Evolutionary conservation across 495 filamentous ascomycete species (phyloP), one percentile per base, ranked within the genome.

Genomic region (Penicillium turbatum): DNA sequence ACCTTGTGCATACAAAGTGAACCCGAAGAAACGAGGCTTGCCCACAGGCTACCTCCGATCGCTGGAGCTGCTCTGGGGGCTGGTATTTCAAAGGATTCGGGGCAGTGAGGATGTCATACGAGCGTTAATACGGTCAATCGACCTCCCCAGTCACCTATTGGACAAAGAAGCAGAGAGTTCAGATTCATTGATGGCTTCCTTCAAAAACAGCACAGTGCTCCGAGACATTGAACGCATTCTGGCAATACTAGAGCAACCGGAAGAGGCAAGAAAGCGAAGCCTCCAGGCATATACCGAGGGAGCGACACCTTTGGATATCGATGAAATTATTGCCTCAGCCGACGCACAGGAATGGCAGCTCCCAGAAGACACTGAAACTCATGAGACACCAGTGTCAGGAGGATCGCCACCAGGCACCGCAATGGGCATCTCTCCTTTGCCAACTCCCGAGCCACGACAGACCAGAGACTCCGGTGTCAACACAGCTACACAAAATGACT

Each of bases 11-110:
- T 90, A 88, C 68, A 78, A 83, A 36, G 74, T 80, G 41, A 83
- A 79, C 46, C 81, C 85, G 3, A 88, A 86, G 70, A 90, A 89
- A 62, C 75, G 86, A 53, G 86, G 73, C 29, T 62, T 76, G 16
- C 73, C 72, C 10, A 74, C 72, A 13, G 73, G 73, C 6, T 76
- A 76, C 40, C 72, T 72, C 50, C 70, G 68, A 46, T 67, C 67
- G 0, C 61, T 75, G 32, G 73, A 74, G 48, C 40, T 72, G 44
- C 60, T 74, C 50, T 75, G 69, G 71, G 70, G 70, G 13, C 60
- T 77, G 41, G 67, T 68, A 3, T 75, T 76, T 36, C 65, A 63
- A 52, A 72, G 68, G 40, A 76, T 74, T 26, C 67, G 68, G 38
- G 71, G 71, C 0, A 74, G 72, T 43, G 73, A 76, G 59, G 71